phyloP scores from a whole-genome alignment of 2,329 filamentous ascomycete species.

The Blastomyces emzantsi region DNA sequence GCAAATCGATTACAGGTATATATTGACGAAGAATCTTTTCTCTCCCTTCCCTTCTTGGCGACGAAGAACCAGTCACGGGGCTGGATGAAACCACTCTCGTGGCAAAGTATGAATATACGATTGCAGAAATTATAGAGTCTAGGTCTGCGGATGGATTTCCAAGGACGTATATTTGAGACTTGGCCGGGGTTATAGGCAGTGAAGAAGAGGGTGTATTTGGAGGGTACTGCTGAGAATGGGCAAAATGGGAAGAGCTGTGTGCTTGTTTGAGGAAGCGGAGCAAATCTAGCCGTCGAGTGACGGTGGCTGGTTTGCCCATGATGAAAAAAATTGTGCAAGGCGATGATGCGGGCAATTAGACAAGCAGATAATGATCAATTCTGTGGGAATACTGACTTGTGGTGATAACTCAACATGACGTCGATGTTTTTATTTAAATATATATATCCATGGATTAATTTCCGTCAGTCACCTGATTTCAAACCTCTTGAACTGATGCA shows the following conservation, averaged over 20 bases:
- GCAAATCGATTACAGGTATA: conserved; percentile 52
- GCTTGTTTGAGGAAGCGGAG: conserved; percentile 33
- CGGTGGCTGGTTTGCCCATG: conserved; percentile 4
- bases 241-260: conserved; percentile 10
- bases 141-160: conserved; percentile 46
- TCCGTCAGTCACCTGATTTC: too few species aligned
- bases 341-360: background rate
- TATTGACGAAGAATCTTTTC: conserved; percentile 30
- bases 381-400: too few species aligned
- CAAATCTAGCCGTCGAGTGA: conserved; percentile 21
- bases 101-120: conserved; percentile 53
- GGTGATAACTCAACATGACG: too few species aligned
- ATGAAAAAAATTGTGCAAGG: background rate
- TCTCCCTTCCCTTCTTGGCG: conserved; percentile 8
- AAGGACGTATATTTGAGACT: conserved; percentile 32
- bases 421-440: too few species aligned
- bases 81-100: conserved; percentile 17
- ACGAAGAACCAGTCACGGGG: conserved; percentile 24
- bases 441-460: too few species aligned
- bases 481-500: too few species aligned
- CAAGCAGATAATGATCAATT: too few species aligned
- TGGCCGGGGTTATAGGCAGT: conserved; percentile 9
- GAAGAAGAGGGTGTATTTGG: conserved; percentile 17
- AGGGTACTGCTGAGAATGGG: background rate
- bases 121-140: conserved; percentile 53